Conservation (phyloP, 495 filamentous ascomycete genomes). For the Hypoxylon lenormandii region DNA sequence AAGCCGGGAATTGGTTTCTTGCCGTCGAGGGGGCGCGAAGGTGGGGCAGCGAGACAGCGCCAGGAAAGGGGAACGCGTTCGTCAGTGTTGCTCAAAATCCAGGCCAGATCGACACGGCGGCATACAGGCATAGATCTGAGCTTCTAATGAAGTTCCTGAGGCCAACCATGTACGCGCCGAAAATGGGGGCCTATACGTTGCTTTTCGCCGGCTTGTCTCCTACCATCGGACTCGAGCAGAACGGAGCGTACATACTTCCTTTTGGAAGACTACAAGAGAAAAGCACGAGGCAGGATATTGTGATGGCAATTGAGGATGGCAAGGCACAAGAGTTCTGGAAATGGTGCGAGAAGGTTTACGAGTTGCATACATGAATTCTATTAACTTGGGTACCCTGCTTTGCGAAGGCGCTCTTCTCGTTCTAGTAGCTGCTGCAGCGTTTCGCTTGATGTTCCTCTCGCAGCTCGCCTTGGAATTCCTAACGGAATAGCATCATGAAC, state of each 20-base stretch:
- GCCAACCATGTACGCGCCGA: constrained; percentile 43
- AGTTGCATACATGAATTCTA: not conserved
- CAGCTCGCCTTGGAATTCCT: not conserved
- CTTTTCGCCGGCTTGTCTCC: constrained; percentile 56
- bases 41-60: constrained; percentile 16
- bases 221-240: constrained; percentile 40
- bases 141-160: constrained; percentile 31
- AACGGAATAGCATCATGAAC: not conserved
- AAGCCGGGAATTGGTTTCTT: constrained; percentile 52
- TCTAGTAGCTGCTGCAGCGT: not conserved
- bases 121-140: constrained; percentile 7
- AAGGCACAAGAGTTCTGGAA: not conserved
- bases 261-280: constrained; percentile 7
- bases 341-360: constrained; percentile 4
- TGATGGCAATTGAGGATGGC: not conserved
- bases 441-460: constrained; percentile 1
- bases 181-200: constrained; percentile 58
- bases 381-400: not conserved
- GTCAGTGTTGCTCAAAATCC: constrained; percentile 56
- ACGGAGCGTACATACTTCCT: constrained; percentile 15
- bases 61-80: constrained; percentile 25
- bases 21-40: constrained; percentile 40
- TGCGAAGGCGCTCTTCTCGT: constrained; percentile 2
- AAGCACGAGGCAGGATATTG: not conserved
- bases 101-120: constrained; percentile 49